phyloP scores from a whole-genome alignment of 108 stramenopile genomes.

The Cyclotella sp. region DNA sequence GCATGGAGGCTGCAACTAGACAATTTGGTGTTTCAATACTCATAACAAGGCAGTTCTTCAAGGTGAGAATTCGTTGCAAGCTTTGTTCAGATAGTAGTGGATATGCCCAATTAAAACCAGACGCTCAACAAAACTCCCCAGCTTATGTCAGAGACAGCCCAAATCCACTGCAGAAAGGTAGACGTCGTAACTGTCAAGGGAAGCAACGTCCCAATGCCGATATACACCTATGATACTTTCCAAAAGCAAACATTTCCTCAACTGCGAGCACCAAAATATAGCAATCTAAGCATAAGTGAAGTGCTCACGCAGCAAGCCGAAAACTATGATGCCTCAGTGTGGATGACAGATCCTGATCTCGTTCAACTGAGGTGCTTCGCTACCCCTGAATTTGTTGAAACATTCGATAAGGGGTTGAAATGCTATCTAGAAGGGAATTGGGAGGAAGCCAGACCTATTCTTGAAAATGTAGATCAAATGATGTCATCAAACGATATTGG shows the following conservation, averaged over 20 bases:
- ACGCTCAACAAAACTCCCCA: slow-evolving; percentile 3
- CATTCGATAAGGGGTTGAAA: slow-evolving; percentile 71
- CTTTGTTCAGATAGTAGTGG: neutral
- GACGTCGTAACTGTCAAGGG: slow-evolving; percentile 91
- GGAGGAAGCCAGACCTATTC: slow-evolving; percentile 61
- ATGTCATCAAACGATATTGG: slow-evolving; percentile 85
- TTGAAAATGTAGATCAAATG: slow-evolving; percentile 76
- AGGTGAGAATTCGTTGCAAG: slow-evolving; percentile 2
- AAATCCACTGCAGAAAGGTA: slow-evolving; percentile 67
- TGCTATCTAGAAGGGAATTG: slow-evolving; percentile 79
- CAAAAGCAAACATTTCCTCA: slow-evolving; percentile 79
- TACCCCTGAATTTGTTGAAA: slow-evolving; percentile 71
- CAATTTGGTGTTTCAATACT: slow-evolving; percentile 89
- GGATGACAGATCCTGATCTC: slow-evolving; percentile 87
- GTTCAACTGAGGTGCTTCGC: slow-evolving; percentile 79
- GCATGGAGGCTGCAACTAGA: slow-evolving; percentile 90
- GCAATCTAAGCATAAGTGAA: slow-evolving; percentile 59
- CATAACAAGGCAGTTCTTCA: slow-evolving; percentile 55
- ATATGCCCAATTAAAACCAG: neutral
- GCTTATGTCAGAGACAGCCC: slow-evolving; percentile 70
- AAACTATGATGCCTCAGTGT: slow-evolving; percentile 64
- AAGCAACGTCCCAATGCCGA: slow-evolving; percentile 72
- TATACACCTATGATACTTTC: slow-evolving; percentile 80
- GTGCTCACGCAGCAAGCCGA: slow-evolving; percentile 64
- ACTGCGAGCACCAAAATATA: slow-evolving; percentile 72